Evolutionary conservation across 257 asterid genomes (phyloP).

Genomic region (Anisodus tanguticus): DNA sequence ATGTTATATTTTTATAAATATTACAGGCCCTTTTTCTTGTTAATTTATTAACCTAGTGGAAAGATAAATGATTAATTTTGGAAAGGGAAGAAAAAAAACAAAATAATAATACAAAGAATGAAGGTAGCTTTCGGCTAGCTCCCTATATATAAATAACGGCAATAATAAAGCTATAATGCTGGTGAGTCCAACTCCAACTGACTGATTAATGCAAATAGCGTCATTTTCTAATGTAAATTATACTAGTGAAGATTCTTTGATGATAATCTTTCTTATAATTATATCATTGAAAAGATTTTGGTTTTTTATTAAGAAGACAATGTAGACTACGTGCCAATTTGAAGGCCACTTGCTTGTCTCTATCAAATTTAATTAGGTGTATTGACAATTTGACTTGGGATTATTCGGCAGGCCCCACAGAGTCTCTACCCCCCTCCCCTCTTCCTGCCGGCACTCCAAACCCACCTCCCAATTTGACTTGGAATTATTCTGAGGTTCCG

Average conservation of each 20-base stretch:
- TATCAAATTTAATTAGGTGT: neutral
- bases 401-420: neutral
- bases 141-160: neutral
- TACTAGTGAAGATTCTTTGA: slow-evolving; percentile 7
- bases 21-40: neutral
- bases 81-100: neutral
- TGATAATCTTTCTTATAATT: neutral
- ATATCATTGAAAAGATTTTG: neutral
- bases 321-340: neutral
- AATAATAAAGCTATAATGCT: neutral
- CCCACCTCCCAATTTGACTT: no score
- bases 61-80: slow-evolving; percentile 1
- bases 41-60: neutral
- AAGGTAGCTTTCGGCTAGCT: slow-evolving; percentile 4
- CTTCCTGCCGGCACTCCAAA: no score
- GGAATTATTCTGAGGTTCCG: no score
- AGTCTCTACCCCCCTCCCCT: no score
- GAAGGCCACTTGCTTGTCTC: neutral
- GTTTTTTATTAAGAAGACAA: neutral
- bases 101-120: neutral
- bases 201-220: slow-evolving; percentile 14
- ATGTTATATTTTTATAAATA: neutral
- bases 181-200: neutral
- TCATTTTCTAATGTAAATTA: slow-evolving; percentile 4
- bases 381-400: neutral